Percentiles rank a stretch among this genome's conserved stretches.
Conservation (phyloP, 2,329 filamentous ascomycete species). For the Capronia americana region DNA sequence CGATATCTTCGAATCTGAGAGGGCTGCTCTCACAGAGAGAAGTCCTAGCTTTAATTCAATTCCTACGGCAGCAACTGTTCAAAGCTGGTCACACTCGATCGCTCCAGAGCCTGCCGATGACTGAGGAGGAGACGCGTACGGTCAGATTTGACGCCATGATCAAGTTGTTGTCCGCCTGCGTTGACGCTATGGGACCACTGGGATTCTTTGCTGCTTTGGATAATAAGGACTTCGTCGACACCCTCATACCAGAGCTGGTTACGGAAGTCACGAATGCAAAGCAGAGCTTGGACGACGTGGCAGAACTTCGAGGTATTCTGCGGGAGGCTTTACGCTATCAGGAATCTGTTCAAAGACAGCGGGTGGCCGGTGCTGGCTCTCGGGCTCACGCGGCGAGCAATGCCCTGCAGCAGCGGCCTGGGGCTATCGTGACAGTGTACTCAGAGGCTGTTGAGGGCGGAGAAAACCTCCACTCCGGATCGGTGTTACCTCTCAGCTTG, state of each 20-base stretch:
- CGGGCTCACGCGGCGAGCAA: slow-evolving; percentile 6
- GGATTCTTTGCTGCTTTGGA: slow-evolving; percentile 47
- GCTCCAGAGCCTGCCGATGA: slow-evolving; percentile 17
- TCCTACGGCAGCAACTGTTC: slow-evolving; percentile 40
- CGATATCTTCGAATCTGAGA: slow-evolving; percentile 32
- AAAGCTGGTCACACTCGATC: slow-evolving; percentile 38
- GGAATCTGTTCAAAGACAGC: slow-evolving; percentile 40
- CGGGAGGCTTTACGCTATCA: slow-evolving; percentile 54
- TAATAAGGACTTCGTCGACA: slow-evolving; percentile 50
- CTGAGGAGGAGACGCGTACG: slow-evolving; percentile 8
- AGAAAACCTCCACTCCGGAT: slow-evolving; percentile 22
- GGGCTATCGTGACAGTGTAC: slow-evolving; percentile 39
- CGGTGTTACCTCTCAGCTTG: slow-evolving; percentile 62
- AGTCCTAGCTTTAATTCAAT: slow-evolving; percentile 41
- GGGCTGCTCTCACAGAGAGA: slow-evolving; percentile 29
- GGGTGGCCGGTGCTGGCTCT: slow-evolving; percentile 19
- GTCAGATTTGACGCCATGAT: slow-evolving; percentile 47
- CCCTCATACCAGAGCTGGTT: slow-evolving; percentile 53
- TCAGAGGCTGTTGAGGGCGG: slow-evolving; percentile 31
- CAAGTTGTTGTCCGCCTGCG: slow-evolving; percentile 51
- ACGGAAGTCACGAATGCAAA: slow-evolving; percentile 56
- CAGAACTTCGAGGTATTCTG: slow-evolving; percentile 55
- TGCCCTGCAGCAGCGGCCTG: slow-evolving; percentile 19
- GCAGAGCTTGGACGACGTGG: slow-evolving; percentile 55
- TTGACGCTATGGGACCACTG: slow-evolving; percentile 56